Base-by-base conservation (phyloP, 139 green algal species). In the Haematococcus lacustris region DNA sequence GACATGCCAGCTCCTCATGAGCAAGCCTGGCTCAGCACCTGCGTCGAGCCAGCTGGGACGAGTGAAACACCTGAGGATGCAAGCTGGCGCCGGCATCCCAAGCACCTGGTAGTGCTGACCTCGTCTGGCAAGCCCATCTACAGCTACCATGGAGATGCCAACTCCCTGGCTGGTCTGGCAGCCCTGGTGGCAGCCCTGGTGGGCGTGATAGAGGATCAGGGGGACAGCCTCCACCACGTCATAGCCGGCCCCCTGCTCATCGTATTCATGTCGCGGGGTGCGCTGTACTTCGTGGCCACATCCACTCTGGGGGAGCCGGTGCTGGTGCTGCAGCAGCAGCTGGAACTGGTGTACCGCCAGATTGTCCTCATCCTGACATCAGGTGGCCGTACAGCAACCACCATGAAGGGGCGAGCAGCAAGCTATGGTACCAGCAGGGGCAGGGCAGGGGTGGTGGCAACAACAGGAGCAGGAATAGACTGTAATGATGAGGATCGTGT, bases 21-120 rank as follows among this genome's bases (percentile, higher is more conserved):
- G n/a, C n/a, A n/a, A n/a, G n/a, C n/a, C n/a, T n/a, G n/a, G n/a
- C n/a, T n/a, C n/a, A n/a, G n/a, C n/a, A n/a, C n/a, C n/a, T n/a
- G n/a, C n/a, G n/a, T n/a, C n/a, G n/a, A n/a, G n/a, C n/a, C n/a
- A n/a, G n/a, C n/a, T n/a, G n/a, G n/a, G n/a, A n/a, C n/a, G n/a
- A n/a, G n/a, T n/a, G n/a, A n/a, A n/a, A n/a, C n/a, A n/a, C n/a
- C n/a, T n/a, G n/a, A n/a, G n/a, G n/a, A n/a, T n/a, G n/a, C n/a
- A n/a, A n/a, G n/a, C 40, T 53, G 51, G 64, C 3, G 23, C 13
- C 50, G 35, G 51, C 76, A 77, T 33, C 59, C 35, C 38, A 80
- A 76, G 50, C 90, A 96, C 70, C 85, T 94, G 60, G 89, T 96
- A 62, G 82, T 96, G 30, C 77, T 96, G 3, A 92, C 76, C 59